Conservation (phyloP, 2,329 filamentous ascomycete species). For the Alternaria sp. region DNA sequence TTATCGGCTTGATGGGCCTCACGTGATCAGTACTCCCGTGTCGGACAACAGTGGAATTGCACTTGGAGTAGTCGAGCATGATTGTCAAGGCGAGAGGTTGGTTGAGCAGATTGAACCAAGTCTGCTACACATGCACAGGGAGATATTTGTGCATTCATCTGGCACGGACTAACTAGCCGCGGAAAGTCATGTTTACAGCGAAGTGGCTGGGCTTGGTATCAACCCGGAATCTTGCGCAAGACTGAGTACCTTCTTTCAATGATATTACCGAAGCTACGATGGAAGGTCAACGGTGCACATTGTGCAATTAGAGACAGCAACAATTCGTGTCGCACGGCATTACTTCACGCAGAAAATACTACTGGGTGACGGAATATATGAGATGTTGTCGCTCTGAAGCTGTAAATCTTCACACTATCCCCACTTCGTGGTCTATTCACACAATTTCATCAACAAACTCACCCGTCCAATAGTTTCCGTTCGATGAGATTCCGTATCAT, state of each 20-base stretch:
- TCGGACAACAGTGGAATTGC: not conserved
- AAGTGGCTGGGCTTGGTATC: not conserved
- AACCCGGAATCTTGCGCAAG: not conserved
- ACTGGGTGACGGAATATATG: not conserved
- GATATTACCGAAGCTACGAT: too few relatives aligned
- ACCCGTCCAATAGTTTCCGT: not conserved
- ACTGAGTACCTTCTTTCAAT: not conserved
- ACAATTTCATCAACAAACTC: not conserved
- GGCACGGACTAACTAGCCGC: not conserved
- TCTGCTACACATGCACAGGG: not conserved
- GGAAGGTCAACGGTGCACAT: not conserved
- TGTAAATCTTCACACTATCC: not conserved
- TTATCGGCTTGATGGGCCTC: not conserved
- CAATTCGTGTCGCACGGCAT: not conserved
- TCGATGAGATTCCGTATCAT: not conserved
- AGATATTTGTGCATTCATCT: rapidly evolving
- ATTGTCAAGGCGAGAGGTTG: not conserved
- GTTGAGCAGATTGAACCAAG: not conserved
- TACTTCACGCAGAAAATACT: not conserved
- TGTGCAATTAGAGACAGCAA: not conserved
- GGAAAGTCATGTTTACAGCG: not conserved
- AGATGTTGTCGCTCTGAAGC: not conserved
- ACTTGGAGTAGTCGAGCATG: too few relatives aligned
- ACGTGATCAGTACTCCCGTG: not conserved
- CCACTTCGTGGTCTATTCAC: not conserved